Evolutionary conservation across 164 flowering plant genomes (phyloP).

Genomic region (Euptelea pleiosperma): DNA sequence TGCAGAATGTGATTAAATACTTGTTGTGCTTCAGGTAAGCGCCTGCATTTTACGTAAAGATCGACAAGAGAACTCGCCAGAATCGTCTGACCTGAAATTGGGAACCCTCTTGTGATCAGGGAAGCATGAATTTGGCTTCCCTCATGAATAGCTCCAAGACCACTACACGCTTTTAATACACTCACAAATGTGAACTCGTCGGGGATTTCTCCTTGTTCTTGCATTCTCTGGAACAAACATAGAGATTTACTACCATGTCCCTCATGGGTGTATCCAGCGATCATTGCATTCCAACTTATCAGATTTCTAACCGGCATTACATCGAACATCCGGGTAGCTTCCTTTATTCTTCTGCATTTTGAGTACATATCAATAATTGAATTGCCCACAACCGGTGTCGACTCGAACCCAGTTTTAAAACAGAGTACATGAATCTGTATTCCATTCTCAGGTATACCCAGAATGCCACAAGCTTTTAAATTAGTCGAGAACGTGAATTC

Average conservation of each 20-base stretch:
- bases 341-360: conserved; percentile 49
- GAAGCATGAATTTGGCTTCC: conserved; percentile 64
- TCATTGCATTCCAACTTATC: conserved; percentile 72
- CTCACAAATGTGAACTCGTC: conserved; percentile 70
- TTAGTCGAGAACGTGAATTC: conserved; percentile 66
- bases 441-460: conserved; percentile 37
- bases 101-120: conserved; percentile 45
- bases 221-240: conserved; percentile 45
- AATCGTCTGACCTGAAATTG: conserved; percentile 25
- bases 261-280: conserved; percentile 44
- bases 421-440: conserved; percentile 57
- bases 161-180: conserved; percentile 58
- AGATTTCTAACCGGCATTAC: conserved; percentile 40
- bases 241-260: conserved; percentile 40
- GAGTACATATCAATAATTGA: conserved; percentile 73
- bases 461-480: conserved; percentile 54
- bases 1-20: conserved; percentile 44
- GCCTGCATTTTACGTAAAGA: conserved; percentile 63
- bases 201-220: conserved; percentile 39
- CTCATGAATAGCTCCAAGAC: conserved; percentile 35
- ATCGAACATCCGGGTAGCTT: conserved; percentile 46
- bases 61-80: conserved; percentile 66
- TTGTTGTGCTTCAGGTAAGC: conserved; percentile 35
- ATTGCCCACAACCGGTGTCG: conserved; percentile 56
- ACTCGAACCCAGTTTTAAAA: conserved; percentile 52